Evolutionary conservation across 768 basidiomycete species (phyloP).

Genomic region (Suillus fuscotomentosus): DNA sequence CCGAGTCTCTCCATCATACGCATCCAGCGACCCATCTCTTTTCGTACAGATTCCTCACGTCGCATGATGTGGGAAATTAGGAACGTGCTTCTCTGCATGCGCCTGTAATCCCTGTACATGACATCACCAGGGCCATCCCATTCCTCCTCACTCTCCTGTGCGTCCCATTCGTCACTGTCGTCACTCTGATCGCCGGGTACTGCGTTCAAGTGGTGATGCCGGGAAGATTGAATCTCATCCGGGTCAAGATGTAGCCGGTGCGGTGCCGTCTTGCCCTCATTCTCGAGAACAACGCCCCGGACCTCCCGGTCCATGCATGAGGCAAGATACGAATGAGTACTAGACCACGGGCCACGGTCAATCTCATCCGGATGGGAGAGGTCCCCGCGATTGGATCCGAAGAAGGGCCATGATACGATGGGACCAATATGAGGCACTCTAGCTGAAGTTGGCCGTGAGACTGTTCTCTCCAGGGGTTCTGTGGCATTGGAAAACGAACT

Average conservation of each 20-base stretch:
- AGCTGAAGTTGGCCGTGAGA: slow-evolving; percentile 18
- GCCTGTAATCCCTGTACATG: slow-evolving; percentile 82
- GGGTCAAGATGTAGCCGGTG: slow-evolving; percentile 82
- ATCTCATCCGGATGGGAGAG: slow-evolving; percentile 65
- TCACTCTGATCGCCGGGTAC: slow-evolving; percentile 75
- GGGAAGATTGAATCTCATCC: slow-evolving; percentile 66
- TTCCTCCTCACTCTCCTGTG: slow-evolving; percentile 78
- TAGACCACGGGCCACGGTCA: slow-evolving; percentile 77
- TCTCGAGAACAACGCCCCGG: slow-evolving; percentile 69
- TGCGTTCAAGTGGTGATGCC: slow-evolving; percentile 66
- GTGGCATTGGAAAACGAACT: slow-evolving; percentile 9
- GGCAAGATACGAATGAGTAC: slow-evolving; percentile 55
- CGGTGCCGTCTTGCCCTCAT: slow-evolving; percentile 73
- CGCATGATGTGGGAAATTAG: slow-evolving; percentile 66
- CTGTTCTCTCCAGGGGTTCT: not conserved
- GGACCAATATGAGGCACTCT: slow-evolving; percentile 62
- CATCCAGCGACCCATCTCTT: slow-evolving; percentile 75
- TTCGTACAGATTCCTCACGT: slow-evolving; percentile 60
- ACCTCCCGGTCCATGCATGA: slow-evolving; percentile 76
- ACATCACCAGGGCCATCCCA: slow-evolving; percentile 66
- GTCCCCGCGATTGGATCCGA: slow-evolving; percentile 79
- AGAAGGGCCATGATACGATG: slow-evolving; percentile 90
- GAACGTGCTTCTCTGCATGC: slow-evolving; percentile 80
- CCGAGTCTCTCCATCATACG: slow-evolving; percentile 61
- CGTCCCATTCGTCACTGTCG: slow-evolving; percentile 75